These are phyloP conservation scores for Dryas integrifolia DNA, from an alignment of 331 rosid genomes.

Conservation along the genomic window DNA sequence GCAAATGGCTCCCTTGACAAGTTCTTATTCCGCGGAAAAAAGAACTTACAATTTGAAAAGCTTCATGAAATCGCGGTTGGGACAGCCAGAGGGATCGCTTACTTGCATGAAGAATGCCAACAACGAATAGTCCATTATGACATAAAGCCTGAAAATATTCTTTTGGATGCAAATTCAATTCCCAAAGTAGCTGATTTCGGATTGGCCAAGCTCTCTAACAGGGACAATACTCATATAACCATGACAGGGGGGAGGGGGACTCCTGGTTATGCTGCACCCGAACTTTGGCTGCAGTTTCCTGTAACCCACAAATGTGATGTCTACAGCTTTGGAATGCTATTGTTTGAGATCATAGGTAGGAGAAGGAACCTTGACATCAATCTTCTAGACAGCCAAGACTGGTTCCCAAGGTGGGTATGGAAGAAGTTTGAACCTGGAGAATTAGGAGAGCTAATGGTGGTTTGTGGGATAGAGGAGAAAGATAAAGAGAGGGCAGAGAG, in stretches of 20 bases:
- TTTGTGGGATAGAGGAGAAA: conserved; percentile 26
- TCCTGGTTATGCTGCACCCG: conserved; percentile 49
- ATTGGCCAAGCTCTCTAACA: conserved; percentile 42
- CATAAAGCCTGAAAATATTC: conserved; percentile 46
- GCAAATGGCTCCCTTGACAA: conserved; percentile 46
- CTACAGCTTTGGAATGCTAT: conserved; percentile 54
- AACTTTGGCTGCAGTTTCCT: conserved; percentile 44
- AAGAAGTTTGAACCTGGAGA: conserved; percentile 32
- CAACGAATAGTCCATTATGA: conserved; percentile 46
- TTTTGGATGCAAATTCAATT: conserved; percentile 30
- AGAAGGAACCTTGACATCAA: conserved; percentile 37
- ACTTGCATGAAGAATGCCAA: conserved; percentile 42
- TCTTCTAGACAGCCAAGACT: conserved; percentile 28
- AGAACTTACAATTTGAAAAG: conserved; percentile 19
- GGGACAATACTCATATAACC: conserved; percentile 42
- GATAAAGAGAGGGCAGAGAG: conserved; percentile 30
- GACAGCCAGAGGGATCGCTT: conserved; percentile 39
- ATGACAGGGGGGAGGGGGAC: conserved; percentile 45
- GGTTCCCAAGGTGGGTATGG: conserved; percentile 47
- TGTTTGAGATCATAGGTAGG: conserved; percentile 51
- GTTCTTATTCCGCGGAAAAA: conserved; percentile 20
- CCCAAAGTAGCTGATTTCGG: conserved; percentile 51
- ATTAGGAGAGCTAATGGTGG: conserved; percentile 12
- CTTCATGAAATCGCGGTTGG: conserved; percentile 43
- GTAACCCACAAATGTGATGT: conserved; percentile 53